Percentiles rank a stretch among this genome's conserved stretches.
These are phyloP conservation scores for Colletotrichum sp. DNA, from an alignment of 2,329 filamentous ascomycete genomes.

Conservation along the genomic window DNA sequence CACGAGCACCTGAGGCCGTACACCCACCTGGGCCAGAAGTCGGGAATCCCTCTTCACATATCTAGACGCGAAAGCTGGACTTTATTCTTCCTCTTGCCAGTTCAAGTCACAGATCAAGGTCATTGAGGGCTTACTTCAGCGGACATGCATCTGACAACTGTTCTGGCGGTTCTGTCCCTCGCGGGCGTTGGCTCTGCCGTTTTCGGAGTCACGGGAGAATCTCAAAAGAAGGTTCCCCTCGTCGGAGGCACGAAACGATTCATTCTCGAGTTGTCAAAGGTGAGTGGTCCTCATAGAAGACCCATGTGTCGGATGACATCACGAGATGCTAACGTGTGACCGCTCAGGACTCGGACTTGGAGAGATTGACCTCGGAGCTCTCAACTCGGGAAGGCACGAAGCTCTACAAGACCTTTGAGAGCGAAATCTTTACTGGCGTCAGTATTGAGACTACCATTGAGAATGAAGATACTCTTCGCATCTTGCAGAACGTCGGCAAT, in stretches of 20 bases:
- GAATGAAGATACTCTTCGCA: background rate
- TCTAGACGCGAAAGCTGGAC: background rate
- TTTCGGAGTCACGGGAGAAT: background rate
- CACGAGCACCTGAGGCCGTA: background rate
- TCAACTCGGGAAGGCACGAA: background rate
- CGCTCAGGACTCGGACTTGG: background rate
- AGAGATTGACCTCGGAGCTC: background rate
- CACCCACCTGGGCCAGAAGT: background rate
- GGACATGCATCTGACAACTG: background rate
- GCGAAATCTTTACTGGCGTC: constrained; percentile 13
- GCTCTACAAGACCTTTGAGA: constrained; percentile 10
- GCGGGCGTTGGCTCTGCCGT: background rate
- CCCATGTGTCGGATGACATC: fast-evolving
- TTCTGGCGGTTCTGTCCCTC: background rate
- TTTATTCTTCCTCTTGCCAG: background rate
- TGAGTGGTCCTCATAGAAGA: background rate
- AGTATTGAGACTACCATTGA: constrained; percentile 2
- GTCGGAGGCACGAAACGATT: background rate
- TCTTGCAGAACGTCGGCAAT: constrained; percentile 1
- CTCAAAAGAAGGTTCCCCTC: background rate
- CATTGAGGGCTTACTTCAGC: no score
- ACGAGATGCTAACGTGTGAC: background rate
- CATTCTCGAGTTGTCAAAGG: constrained; percentile 14
- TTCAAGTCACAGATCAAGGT: no score
- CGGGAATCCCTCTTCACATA: background rate